phyloP scores from a whole-genome alignment of 148 eudicot species.

The Fagopyrum homotropicum region DNA sequence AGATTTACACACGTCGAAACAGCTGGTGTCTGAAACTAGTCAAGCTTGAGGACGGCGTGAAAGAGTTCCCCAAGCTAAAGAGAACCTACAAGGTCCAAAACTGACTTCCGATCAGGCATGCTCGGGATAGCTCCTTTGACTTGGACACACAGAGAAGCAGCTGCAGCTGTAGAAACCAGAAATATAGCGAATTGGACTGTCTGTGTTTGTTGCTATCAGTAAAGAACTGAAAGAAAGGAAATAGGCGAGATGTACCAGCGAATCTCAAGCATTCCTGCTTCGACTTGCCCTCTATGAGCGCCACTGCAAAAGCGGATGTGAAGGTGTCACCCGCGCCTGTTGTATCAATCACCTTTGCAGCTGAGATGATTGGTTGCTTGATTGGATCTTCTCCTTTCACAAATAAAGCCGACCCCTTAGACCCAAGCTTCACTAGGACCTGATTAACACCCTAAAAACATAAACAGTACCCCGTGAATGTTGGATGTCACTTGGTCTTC shows the following conservation, averaged over 20 bases:
- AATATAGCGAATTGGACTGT: background rate
- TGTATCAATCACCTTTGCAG: slow-evolving; percentile 70
- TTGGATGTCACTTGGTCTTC: background rate
- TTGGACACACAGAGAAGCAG: slow-evolving; percentile 93
- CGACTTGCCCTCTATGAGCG: slow-evolving; percentile 77
- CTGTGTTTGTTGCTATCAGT: background rate
- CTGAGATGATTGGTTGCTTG: slow-evolving; percentile 58
- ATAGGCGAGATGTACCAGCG: slow-evolving; percentile 48
- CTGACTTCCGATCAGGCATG: slow-evolving; percentile 82
- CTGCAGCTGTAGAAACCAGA: slow-evolving; percentile 64
- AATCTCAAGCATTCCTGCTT: slow-evolving; percentile 73
- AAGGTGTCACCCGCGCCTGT: slow-evolving; percentile 97
- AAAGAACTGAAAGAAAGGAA: slow-evolving; percentile 7
- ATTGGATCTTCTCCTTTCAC: slow-evolving; percentile 69
- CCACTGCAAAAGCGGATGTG: slow-evolving; percentile 92
- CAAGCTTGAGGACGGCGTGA: background rate
- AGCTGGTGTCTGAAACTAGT: background rate
- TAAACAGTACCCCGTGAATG: background rate
- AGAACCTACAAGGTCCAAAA: slow-evolving; percentile 49
- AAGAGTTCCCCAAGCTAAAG: slow-evolving; percentile 16
- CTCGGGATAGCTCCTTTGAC: slow-evolving; percentile 98
- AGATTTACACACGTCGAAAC: background rate
- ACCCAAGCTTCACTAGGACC: slow-evolving; percentile 83
- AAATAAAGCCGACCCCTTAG: slow-evolving; percentile 79
- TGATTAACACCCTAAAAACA: slow-evolving; percentile 63